phyloP scores from a whole-genome alignment of 352 stramenopile genomes.

The Blastocystis sp. region DNA sequence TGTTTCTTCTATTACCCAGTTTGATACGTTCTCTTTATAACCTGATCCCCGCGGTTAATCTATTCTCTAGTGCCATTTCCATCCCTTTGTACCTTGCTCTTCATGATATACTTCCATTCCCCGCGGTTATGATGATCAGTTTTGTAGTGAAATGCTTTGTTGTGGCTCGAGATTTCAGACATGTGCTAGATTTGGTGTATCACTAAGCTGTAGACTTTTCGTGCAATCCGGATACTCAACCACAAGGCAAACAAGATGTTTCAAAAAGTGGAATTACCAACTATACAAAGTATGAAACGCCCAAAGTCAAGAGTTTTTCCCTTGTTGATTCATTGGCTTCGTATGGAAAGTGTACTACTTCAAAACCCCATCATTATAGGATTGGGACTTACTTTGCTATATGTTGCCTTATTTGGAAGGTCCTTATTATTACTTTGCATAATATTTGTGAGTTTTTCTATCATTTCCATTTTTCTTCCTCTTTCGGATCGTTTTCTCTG shows the following conservation, averaged over 20 bases:
- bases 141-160: neutral
- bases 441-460: neutral
- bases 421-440: neutral
- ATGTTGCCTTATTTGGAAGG: neutral
- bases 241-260: neutral
- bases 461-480: neutral
- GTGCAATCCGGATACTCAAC: neutral
- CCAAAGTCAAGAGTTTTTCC: neutral
- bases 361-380: neutral
- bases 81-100: constrained; percentile 12
- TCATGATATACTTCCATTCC: neutral
- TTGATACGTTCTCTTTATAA: neutral
- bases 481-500: too few relatives aligned
- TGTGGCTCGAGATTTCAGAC: neutral
- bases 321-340: neutral
- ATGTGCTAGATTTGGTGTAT: neutral
- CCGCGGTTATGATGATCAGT: neutral
- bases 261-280: neutral
- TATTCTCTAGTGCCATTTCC: neutral
- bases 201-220: too few relatives aligned
- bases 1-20: neutral
- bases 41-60: neutral
- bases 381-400: neutral
- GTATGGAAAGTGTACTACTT: neutral
- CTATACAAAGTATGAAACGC: neutral